Conservation (phyloP, 192 early-diverging fungal genomes). For the Mortierella antarctica region DNA sequence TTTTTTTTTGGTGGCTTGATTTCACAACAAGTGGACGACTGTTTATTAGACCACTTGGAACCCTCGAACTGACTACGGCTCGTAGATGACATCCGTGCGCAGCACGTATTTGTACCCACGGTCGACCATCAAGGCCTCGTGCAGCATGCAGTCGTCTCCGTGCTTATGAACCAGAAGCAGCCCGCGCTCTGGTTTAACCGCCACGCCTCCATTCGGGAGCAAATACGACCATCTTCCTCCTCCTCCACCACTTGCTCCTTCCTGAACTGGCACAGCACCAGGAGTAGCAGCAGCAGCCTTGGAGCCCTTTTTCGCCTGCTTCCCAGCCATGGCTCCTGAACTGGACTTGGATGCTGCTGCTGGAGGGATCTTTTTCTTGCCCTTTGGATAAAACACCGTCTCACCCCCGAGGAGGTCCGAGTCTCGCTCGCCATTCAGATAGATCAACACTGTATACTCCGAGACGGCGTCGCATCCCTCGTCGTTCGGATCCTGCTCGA, state of each 20-base stretch:
- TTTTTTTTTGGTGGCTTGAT: no score
- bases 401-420: slow-evolving; percentile 42
- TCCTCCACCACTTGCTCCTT: not conserved
- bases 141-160: slow-evolving; percentile 70
- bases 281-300: not conserved
- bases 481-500: slow-evolving; percentile 58
- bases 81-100: slow-evolving; percentile 68
- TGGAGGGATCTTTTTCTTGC: slow-evolving; percentile 17
- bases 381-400: slow-evolving; percentile 40
- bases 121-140: slow-evolving; percentile 64
- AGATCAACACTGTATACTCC: slow-evolving; percentile 69
- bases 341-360: not conserved
- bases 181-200: slow-evolving; percentile 65
- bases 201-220: slow-evolving; percentile 60
- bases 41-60: no score
- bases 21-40: no score
- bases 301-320: slow-evolving; percentile 1
- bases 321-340: not conserved
- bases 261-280: not conserved
- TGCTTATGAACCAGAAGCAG: slow-evolving; percentile 69
- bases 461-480: slow-evolving; percentile 52
- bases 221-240: slow-evolving; percentile 52
- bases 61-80: no score
- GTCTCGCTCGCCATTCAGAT: slow-evolving; percentile 62
- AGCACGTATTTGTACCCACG: slow-evolving; percentile 69